Base-by-base conservation (phyloP, 2,329 filamentous ascomycete species). In the Cordyceps fumosorosea region DNA sequence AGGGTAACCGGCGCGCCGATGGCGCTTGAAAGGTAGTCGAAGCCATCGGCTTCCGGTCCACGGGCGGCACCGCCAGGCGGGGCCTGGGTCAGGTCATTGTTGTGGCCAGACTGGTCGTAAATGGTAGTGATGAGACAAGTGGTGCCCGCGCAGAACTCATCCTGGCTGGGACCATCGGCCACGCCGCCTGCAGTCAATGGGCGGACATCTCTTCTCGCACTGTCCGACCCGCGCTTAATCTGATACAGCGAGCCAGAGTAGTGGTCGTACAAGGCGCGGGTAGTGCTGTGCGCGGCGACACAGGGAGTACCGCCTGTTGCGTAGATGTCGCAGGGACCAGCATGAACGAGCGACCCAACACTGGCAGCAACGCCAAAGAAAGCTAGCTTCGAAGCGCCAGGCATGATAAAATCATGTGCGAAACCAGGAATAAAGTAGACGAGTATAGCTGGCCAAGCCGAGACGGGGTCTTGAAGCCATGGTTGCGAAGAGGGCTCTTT, bases 71-170 rank as follows among this genome's bases (percentile, higher is more conserved):
- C 86, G 0, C 81, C 80, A 0, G 84, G 83, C 14, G 70, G 69
- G 2, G 85, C 86, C 65, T 84, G 84, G 0, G 81, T 86, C 3
- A 89, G 82, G 67, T 89, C 81, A 64, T 89, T 89, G 0, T 78
- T 78, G 1, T 72, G 73, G 58, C 84, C 84, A 16, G 85, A 86
- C 71, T 89, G 86, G 69, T 89, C 86, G 69, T 89, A 88, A 58
- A 87, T 87, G 66, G 84, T 78, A 0, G 80, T 81, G 69, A 89
- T 88, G 20, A 86, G 74, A 67, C 86, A 89, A 12, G 84, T 88
- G 0, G 85, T 87, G 54, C 75, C 71, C 11, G 76, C 71, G 66
- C 86, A 89, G 72, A 89, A 89, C 1, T 73, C 66, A 71, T 89
- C 85, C 68, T 89, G 86, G 12, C 80, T 70, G 0, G 78, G 79